These are phyloP conservation scores for Aspergillus brunneoviolaceus DNA, from an alignment of 2,329 filamentous ascomycete genomes.

Conservation along the genomic window DNA sequence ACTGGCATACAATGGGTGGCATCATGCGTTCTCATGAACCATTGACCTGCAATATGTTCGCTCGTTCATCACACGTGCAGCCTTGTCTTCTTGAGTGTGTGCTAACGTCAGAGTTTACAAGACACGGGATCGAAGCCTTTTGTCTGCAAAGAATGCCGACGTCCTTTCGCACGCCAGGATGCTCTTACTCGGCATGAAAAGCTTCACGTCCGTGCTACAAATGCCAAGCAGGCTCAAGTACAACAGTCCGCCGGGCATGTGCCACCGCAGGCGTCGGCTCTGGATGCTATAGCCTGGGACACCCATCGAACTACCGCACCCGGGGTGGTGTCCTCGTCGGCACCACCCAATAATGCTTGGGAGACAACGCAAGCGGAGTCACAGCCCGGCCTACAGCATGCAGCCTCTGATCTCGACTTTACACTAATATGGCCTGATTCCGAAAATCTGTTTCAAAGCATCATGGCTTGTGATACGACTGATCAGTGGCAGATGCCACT, in stretches of 20 bases:
- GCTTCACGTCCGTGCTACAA: constrained; percentile 36
- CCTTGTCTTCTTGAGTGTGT: not conserved
- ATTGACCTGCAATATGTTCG: not conserved
- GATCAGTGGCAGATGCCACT: constrained; percentile 47
- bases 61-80: not conserved
- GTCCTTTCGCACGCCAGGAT: constrained; percentile 47
- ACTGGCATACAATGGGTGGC: not conserved
- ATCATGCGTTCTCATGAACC: not conserved
- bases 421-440: constrained; percentile 48
- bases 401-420: constrained; percentile 39
- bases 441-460: constrained; percentile 45
- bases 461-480: constrained; percentile 42
- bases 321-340: constrained; percentile 17
- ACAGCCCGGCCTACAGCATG: constrained; percentile 24
- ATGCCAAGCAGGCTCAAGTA: constrained; percentile 20
- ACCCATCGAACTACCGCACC: constrained; percentile 22
- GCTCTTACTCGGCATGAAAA: constrained; percentile 47
- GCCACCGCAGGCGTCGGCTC: constrained; percentile 16
- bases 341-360: constrained; percentile 26
- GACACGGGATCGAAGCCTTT: constrained; percentile 46
- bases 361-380: constrained; percentile 23
- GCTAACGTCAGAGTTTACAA: constrained; percentile 23
- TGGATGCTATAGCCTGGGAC: constrained; percentile 29
- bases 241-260: constrained; percentile 11
- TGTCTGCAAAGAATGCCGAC: constrained; percentile 41